Percentiles rank a stretch among this genome's conserved stretches.
phyloP scores from a whole-genome alignment of 306 rosid species.

The Prunus fruticosa region DNA sequence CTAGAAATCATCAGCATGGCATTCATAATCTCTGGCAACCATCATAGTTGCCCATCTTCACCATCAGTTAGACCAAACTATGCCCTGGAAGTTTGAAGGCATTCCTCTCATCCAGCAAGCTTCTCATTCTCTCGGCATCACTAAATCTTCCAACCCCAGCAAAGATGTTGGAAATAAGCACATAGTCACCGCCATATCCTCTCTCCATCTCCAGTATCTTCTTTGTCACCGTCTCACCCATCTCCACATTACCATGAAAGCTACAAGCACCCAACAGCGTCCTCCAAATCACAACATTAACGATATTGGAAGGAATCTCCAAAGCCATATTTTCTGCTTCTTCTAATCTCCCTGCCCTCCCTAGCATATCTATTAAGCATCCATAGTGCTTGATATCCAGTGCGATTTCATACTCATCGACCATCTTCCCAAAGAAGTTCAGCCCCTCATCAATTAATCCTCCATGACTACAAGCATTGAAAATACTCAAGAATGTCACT shows the following conservation, averaged over 20 bases:
- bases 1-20: no score
- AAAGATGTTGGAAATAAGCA: slow-evolving; percentile 77
- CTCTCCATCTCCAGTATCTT: slow-evolving; percentile 56
- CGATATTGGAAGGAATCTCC: slow-evolving; percentile 50
- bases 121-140: slow-evolving; percentile 68
- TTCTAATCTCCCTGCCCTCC: slow-evolving; percentile 69
- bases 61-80: slow-evolving; percentile 42
- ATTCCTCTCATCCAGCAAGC: slow-evolving; percentile 47
- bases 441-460: slow-evolving; percentile 75
- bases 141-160: slow-evolving; percentile 58
- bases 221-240: slow-evolving; percentile 60
- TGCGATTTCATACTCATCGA: slow-evolving; percentile 34
- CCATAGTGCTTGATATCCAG: slow-evolving; percentile 70
- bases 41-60: background rate
- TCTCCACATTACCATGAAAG: slow-evolving; percentile 54
- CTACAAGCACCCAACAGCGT: slow-evolving; percentile 71
- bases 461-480: slow-evolving; percentile 74
- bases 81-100: slow-evolving; percentile 61
- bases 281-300: slow-evolving; percentile 70
- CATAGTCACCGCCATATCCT: slow-evolving; percentile 72
- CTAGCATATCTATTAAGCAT: slow-evolving; percentile 67
- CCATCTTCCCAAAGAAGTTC: slow-evolving; percentile 56
- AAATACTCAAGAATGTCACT: slow-evolving; percentile 53
- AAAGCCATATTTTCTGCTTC: slow-evolving; percentile 65
- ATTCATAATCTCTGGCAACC: no score